Evolutionary conservation across 139 green algal species (phyloP).

Genomic region (Coelastrella sp.): DNA sequence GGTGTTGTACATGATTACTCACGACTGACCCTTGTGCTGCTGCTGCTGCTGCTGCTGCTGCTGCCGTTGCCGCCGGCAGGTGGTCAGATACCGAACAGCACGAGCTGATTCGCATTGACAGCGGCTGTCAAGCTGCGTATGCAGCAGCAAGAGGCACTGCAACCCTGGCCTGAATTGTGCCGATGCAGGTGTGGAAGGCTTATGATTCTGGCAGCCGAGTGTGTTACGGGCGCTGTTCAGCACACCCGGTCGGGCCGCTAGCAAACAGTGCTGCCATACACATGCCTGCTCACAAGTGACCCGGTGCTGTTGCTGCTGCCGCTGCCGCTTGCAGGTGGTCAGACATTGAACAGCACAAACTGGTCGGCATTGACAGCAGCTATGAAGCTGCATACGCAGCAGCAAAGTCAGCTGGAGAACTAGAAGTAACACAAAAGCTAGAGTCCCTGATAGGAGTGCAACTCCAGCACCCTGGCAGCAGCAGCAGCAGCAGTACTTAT

Average conservation of each 20-base stretch:
- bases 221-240: no score
- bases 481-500: constrained; percentile 12
- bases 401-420: not conserved
- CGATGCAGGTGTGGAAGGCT: no score
- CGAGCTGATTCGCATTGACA: constrained; percentile 21
- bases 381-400: not conserved
- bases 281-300: no score
- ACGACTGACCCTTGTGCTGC: no score
- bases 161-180: no score
- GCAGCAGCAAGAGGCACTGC: constrained; percentile 23
- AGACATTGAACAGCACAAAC: constrained; percentile 35
- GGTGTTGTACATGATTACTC: no score
- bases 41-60: not conserved
- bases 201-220: no score
- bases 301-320: no score
- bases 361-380: constrained; percentile 26
- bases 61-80: not conserved
- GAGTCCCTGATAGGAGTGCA: not conserved
- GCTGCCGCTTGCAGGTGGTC: constrained; percentile 31
- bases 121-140: not conserved
- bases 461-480: not conserved
- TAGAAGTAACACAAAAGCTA: constrained; percentile 14
- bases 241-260: no score
- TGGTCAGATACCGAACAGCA: constrained; percentile 35
- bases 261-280: no score